phyloP scores from a whole-genome alignment of 192 early-diverging fungal species.

The Linnemannia zychae region DNA sequence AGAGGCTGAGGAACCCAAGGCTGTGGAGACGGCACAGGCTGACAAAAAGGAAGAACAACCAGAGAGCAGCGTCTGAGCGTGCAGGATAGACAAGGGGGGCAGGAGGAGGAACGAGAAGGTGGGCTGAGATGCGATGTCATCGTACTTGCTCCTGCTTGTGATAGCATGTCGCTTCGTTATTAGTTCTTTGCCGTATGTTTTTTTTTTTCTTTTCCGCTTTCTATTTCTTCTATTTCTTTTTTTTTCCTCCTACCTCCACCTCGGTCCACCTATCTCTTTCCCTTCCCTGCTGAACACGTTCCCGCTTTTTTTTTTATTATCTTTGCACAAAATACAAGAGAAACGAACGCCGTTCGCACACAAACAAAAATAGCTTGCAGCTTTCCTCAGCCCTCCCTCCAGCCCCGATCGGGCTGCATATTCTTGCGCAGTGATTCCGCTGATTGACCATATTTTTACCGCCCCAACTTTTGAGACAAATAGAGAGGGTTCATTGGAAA shows the following conservation, averaged over 20 bases:
- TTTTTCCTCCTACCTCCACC: background rate
- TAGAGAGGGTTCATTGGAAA: background rate
- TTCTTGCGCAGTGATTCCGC: too few species aligned
- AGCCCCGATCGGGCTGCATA: too few species aligned
- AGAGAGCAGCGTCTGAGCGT: conserved; percentile 3
- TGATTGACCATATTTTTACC: too few species aligned
- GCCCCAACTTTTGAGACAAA: too few species aligned
- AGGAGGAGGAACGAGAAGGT: too few species aligned
- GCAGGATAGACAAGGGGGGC: background rate
- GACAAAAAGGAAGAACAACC: background rate
- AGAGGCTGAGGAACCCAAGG: background rate
- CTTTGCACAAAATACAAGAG: conserved; percentile 9
- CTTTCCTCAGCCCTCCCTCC: too few species aligned
- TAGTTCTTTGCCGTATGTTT: background rate
- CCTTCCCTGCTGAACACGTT: background rate
- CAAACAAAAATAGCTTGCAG: background rate
- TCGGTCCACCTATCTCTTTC: background rate
- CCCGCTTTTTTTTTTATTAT: background rate
- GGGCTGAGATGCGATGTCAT: background rate
- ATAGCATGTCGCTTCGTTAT: background rate
- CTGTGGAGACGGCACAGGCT: background rate
- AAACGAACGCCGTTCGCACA: background rate
- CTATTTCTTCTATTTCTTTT: background rate
- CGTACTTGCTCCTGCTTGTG: background rate
- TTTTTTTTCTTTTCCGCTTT: background rate